phyloP scores from a whole-genome alignment of 768 basidiomycete species.

The Lactarius trivialis region DNA sequence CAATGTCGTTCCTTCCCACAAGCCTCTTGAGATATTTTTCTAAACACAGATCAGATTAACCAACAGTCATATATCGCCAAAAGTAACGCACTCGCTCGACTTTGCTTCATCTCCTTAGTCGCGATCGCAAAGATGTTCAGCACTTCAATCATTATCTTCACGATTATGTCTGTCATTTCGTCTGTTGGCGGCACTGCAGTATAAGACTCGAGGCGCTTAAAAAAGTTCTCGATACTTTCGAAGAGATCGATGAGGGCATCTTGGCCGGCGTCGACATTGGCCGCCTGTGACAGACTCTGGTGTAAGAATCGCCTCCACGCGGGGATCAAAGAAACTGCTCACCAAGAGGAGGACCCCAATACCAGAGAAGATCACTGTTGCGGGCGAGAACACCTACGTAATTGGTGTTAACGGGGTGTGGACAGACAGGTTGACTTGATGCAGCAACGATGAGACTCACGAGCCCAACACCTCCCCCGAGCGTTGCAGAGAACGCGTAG shows the following conservation, averaged over 20 bases:
- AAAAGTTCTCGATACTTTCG: background rate
- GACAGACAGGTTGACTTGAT: no score
- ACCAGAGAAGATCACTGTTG: no score
- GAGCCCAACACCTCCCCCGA: no score
- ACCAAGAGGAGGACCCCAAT: background rate
- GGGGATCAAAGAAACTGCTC: background rate
- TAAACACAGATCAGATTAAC: background rate
- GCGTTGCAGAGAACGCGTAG: no score
- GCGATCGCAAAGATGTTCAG: background rate
- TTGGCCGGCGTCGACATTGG: background rate
- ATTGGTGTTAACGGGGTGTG: no score
- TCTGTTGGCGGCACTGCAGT: background rate
- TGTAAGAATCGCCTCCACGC: background rate
- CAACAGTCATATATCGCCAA: background rate
- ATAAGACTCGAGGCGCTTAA: background rate
- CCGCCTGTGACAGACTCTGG: background rate
- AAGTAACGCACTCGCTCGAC: background rate
- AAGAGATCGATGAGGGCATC: background rate
- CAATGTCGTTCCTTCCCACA: background rate
- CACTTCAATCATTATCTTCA: background rate
- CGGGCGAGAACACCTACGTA: no score
- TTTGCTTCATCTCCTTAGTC: background rate
- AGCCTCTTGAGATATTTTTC: background rate
- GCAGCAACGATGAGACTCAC: no score
- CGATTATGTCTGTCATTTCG: background rate